These are phyloP conservation scores for Kodamaea lidongshanica DNA, from an alignment of 805 yeast genomes.

Conservation along the genomic window DNA sequence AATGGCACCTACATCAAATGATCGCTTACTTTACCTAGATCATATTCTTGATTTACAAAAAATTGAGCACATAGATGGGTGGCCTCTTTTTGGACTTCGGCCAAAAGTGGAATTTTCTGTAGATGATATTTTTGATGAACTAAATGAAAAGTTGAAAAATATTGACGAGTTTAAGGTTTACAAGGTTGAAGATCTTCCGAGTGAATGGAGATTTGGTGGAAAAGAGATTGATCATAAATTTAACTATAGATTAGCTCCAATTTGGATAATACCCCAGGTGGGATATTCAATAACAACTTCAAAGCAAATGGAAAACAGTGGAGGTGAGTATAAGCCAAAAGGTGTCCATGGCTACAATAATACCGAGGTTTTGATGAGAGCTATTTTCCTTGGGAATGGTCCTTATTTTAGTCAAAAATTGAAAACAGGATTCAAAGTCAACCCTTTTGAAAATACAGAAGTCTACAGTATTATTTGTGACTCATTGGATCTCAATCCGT, in stretches of 20 bases:
- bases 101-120: slow-evolving; percentile 40
- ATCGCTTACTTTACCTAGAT: slow-evolving; percentile 64
- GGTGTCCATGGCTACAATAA: slow-evolving; percentile 88
- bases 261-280: slow-evolving; percentile 78
- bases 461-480: slow-evolving; percentile 73
- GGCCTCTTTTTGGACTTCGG: slow-evolving; percentile 80
- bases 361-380: slow-evolving; percentile 73
- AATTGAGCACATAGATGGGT: slow-evolving; percentile 66
- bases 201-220: slow-evolving; percentile 53
- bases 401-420: slow-evolving; percentile 56
- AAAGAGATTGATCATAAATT: slow-evolving; percentile 28
- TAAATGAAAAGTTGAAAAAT: slow-evolving; percentile 26
- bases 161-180: slow-evolving; percentile 41
- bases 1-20: slow-evolving; percentile 79
- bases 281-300: slow-evolving; percentile 72
- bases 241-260: slow-evolving; percentile 66
- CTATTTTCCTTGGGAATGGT: slow-evolving; percentile 73
- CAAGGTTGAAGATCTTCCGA: slow-evolving; percentile 47
- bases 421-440: slow-evolving; percentile 27
- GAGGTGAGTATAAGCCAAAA: slow-evolving; percentile 47
- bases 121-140: slow-evolving; percentile 42
- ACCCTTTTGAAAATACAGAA: slow-evolving; percentile 68
- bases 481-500: slow-evolving; percentile 44
- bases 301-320: slow-evolving; percentile 45
- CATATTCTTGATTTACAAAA: slow-evolving; percentile 52